Evolutionary conservation across 495 filamentous ascomycete genomes (phyloP), one percentile per base, ranked within the genome.

Genomic region (Lasiosphaeria miniovina): DNA sequence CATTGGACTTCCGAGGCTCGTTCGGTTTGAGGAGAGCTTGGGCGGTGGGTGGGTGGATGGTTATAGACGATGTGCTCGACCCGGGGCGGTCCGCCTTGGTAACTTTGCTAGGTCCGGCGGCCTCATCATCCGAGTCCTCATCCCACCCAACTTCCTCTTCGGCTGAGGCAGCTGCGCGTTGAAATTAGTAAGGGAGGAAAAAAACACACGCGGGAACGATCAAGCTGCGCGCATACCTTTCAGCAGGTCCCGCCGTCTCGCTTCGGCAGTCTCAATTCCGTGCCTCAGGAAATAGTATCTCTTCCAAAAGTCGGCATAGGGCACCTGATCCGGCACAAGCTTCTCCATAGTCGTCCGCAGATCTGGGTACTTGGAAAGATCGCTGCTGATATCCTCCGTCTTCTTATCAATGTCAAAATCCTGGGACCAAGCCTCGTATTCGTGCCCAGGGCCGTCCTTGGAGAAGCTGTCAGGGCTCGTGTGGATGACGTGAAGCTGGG

Each of bases 241-340:
- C 49, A 99, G 76, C 61, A 99, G 76, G 70, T 98, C 94, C 68
- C 88, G 86, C 71, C 94, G 80, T 75, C 91, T 85, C 66, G 89
- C 86, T 80, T 99, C 94, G 58, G 96, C 91, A n/a, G 87, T 92
- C 76, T 98, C 94, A 61, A 99, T 88, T 31, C 95, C 91, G 62
- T 95, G 87, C 65, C 95, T 80, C 60, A 98, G 77, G 79, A 97
- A 99, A 65, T 97, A 98, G 71, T 99, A 99, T 41, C 94, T 82
- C 64, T 82, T 87, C 95, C 95, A 99, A 72, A 98, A 99, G 49
- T 87, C 84, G 12, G 76, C 82, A 70, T 99, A 99, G 36, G 91
- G 82, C 12, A 96, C 91, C 62, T 82, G 82, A 74, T 92, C 92
- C 15, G 94, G 95, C 24, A 98, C 95, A 54, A 96, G 80, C 77